Conservation (phyloP, 257 asterid species). For the Nicotiana noctiflora region DNA sequence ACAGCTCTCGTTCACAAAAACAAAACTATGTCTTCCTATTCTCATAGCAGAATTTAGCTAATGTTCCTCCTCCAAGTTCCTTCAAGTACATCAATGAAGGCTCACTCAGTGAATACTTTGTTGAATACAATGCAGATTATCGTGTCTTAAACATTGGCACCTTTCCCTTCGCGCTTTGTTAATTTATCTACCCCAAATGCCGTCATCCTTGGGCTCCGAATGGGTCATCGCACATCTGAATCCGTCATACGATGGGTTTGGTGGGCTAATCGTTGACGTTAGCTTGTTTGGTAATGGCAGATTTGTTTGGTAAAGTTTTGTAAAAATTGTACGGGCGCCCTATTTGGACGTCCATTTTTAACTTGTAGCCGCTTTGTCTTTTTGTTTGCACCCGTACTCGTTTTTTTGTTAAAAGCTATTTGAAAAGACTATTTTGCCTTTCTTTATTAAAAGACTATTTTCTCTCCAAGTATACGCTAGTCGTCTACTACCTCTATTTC, state of each 20-base stretch:
- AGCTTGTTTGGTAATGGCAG: conserved; percentile 2
- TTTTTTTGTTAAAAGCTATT: too few relatives aligned
- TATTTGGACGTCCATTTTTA: too few relatives aligned
- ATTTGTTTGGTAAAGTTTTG: conserved; percentile 23
- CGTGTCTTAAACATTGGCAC: neutral
- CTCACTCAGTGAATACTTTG: conserved; percentile 16
- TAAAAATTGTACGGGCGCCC: too few relatives aligned
- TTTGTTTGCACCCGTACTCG: too few relatives aligned
- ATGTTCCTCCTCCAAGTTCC: conserved; percentile 21
- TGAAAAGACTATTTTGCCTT: too few relatives aligned
- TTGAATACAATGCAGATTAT: conserved; percentile 17
- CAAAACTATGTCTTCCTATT: conserved; percentile 4
- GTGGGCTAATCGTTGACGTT: conserved; percentile 24
- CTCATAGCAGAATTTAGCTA: conserved; percentile 5
- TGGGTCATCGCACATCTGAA: conserved; percentile 20
- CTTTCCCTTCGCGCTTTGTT: conserved; percentile 20
- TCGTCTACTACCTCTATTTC: too few relatives aligned
- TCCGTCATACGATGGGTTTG: conserved; percentile 29
- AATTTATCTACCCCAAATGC: conserved; percentile 29
- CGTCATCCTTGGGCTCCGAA: conserved; percentile 23
- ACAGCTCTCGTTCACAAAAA: neutral
- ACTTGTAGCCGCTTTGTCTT: too few relatives aligned
- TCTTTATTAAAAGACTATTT: too few relatives aligned
- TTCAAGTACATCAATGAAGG: conserved; percentile 28
- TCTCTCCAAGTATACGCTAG: too few relatives aligned